Evolutionary conservation across 768 basidiomycete genomes (phyloP), one percentile per base, ranked within the genome.

Genomic region (Lentinula detonsa): DNA sequence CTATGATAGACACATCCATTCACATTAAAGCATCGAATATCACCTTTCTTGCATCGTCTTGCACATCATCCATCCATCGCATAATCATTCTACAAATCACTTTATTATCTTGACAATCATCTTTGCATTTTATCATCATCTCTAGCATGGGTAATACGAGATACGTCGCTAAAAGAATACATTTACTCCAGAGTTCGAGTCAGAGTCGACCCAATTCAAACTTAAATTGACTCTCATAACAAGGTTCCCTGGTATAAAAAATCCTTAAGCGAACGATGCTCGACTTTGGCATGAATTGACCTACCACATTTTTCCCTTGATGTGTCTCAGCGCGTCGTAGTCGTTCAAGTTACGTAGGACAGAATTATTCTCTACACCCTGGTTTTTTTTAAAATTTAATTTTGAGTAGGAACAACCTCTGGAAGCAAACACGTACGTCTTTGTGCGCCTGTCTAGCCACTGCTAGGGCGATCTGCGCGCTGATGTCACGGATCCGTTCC

Each of bases 361-460:
- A 4, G 61, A 23, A 61, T 81, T 84, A 61, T 78, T 72, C 53
- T 82, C 81, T 48, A 81, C 70, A 49, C 70, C 71, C 81, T 82
- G 50, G 16, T 53, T 48, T 21, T 37, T 21, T 21, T 21, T 1
- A 21, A 21, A 21, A 21, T 21, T 21, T 21, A 21, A 21, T 21
- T 21, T 21, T 21, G 21, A 21, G 21, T 21, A 31, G 23, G 42
- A 21, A 9, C 31, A 21, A 9, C 31, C 23, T 45, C 8, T 11
- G 21, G 31, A 16, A 21, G 37, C 33, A 18, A 54, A 10, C 51
- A 71, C 80, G 64, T 62, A 86, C 86, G 64, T 86, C 85, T 55
- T 78, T 76, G 65, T 90, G 88, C 11, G 88, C 86, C 31, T 82
- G 76, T 48, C 82, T 76, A 46, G 90, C 77, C 31, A 90, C 86